Base-by-base conservation (phyloP, 495 filamentous ascomycete species). In the Penicillium ucsense region DNA sequence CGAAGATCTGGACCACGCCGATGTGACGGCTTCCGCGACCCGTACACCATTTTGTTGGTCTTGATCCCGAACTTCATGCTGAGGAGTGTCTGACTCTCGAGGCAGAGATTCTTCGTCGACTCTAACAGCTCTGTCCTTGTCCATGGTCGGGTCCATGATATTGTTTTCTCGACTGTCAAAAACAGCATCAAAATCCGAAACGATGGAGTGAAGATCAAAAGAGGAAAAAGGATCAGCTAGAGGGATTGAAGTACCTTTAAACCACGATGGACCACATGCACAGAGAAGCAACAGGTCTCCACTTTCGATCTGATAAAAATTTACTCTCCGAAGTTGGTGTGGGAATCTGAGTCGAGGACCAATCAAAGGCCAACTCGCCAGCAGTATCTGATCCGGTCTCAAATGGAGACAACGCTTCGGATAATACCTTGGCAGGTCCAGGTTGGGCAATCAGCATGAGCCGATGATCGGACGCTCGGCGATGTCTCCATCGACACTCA, bases 41-140 rank as follows among this genome's bases (percentile, higher is more conserved):
- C 51, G 53, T 40, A 64, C 58, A 45, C 58, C 61, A 51, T 56
- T 49, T 33, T 61, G 58, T 43, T 53, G 42, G 27, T 56, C 56
- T 7, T 53, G 11, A 4, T 48, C 40, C 31, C 42, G 36, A 6
- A 6, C 10, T 7, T 31, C 10, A 5, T 35, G 10, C 9, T n/a
- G 8, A 4, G 38, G 31, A 29, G 20, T 20, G 1, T 42, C 31
- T 9, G 38, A 32, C 3, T 42, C 27, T 32, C 20, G 8, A 31
- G 46, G n/a, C n/a, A 29, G 8, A 8, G 46, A 29, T 9, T 43
- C 46, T 7, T 48, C 31, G 8, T 37, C 36, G 33, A 48, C 32
- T 7, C 39, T 39, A 31, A 27, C 31, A 10, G 31, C 9, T 5
- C 38, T 27, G 27, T 20, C 28, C 31, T 43, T 48, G 5, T 35